Base-by-base conservation (phyloP, 208 protist genomes). In the Leishmania tropica region DNA sequence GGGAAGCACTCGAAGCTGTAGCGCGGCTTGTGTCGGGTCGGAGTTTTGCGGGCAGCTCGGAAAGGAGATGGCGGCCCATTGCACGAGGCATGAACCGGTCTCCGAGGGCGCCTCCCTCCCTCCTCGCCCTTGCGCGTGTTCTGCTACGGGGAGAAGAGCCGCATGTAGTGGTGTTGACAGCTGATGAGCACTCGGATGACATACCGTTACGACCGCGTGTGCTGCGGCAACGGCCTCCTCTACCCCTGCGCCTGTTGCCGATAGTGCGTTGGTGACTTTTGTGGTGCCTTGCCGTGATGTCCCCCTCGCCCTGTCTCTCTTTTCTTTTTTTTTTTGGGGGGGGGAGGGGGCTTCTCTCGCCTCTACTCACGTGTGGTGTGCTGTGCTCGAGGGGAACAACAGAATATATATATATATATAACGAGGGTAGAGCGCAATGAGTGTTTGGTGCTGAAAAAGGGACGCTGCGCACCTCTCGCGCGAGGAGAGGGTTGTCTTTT, bases 1-100 rank as follows among this genome's bases (percentile, higher is more conserved):
- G 84, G 75, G 42, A 84, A 79, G 53, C 81, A 68, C 11, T 85
- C 85, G 21, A 92, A 93, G 75, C 42, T 94, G 80, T 89, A 89
- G 81, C 7, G 4, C 31, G 8, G 15, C 54, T 45, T 35, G 1
- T 56, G n/a, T 11, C 8, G 21, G 0, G 45, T 54, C 11, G 31
- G 5, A 17, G 3, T 48, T 6, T 53, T 58, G 48, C 11, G 31
- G 8, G 60, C 13, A 19, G 60, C 60, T n/a, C n/a, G 13, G 11
- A n/a, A 37, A 21, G 28, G 11, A 19, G 24, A 21, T 67, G 10
- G 31, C n/a, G 31, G 28, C n/a, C 31, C 60, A 15, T 19, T 67
- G 60, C 31, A 37, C 60, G 15, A 40, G n/a, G 8, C 19, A 72
- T 24, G 5, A 72, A 31, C 31, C 5, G 40, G 31, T 47, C 2